These are phyloP conservation scores for Hypomontagnella monticulosa DNA, from an alignment of 495 filamentous ascomycete genomes.

Conservation along the genomic window DNA sequence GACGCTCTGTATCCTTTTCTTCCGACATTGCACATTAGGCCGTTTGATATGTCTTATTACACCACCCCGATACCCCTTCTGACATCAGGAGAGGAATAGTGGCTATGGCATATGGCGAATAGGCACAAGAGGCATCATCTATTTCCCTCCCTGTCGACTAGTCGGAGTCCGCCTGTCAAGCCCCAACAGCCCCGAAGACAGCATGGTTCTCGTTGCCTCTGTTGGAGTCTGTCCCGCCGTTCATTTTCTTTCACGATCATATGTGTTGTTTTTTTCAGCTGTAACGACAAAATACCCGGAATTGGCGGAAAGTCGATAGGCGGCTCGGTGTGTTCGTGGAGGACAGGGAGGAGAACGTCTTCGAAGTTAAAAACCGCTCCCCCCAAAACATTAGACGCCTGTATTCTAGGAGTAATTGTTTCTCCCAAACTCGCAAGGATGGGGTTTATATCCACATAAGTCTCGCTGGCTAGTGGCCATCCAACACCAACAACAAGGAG, in stretches of 20 bases:
- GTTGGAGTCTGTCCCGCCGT: conserved; percentile 32
- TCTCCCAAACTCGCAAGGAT: conserved; percentile 33
- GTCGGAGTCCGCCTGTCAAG: conserved; percentile 14
- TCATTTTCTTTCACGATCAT: conserved; percentile 42
- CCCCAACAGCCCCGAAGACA: conserved; percentile 17
- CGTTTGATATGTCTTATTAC: conserved; percentile 23
- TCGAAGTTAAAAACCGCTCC: conserved; percentile 31
- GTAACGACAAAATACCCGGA: conserved; percentile 48
- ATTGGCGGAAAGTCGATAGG: conserved; percentile 41
- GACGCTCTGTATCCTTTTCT: conserved; percentile 32
- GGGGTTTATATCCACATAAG: conserved; percentile 30
- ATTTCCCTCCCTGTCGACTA: conserved; percentile 31
- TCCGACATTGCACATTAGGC: conserved; percentile 28
- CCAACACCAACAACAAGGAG: no score
- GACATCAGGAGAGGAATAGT: conserved; percentile 17
- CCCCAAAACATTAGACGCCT: conserved; percentile 47
- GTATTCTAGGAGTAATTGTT: conserved; percentile 49
- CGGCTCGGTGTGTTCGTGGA: conserved; percentile 43
- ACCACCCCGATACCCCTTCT: conserved; percentile 5
- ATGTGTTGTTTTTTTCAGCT: conserved; percentile 43
- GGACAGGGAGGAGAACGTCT: conserved; percentile 45
- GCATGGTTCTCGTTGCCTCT: conserved; percentile 21
- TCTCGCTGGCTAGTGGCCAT: conserved; percentile 41
- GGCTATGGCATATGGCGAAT: conserved; percentile 41
- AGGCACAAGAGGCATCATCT: conserved; percentile 39